phyloP scores from a whole-genome alignment of 768 basidiomycete species.

The Ephemerocybe angulata region DNA sequence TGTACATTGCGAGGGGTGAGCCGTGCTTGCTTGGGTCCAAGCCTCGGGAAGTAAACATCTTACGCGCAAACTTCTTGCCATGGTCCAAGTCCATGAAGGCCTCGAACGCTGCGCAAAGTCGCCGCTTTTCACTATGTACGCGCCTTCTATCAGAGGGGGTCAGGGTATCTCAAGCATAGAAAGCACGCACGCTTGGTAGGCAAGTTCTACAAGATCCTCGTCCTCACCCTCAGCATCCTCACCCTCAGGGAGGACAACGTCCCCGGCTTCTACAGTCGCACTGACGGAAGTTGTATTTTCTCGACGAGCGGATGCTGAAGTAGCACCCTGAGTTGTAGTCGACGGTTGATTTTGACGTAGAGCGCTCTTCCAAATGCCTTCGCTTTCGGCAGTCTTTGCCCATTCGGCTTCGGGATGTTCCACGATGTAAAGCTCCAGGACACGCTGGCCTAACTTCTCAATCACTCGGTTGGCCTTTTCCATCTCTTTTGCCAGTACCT shows the following conservation, averaged over 20 bases:
- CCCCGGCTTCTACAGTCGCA: too few relatives aligned
- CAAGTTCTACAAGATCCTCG: neutral
- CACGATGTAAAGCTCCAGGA: constrained; percentile 12
- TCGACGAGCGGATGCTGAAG: too few relatives aligned
- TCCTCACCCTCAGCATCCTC: neutral
- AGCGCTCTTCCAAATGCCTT: neutral
- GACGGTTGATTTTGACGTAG: neutral
- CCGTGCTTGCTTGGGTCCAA: neutral
- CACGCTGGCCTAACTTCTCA: constrained; percentile 17
- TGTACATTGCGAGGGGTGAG: neutral
- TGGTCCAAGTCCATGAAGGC: neutral
- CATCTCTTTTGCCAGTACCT: constrained; percentile 27
- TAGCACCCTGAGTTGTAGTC: neutral
- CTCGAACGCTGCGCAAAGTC: neutral
- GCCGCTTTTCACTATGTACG: neutral
- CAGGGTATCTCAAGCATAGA: neutral
- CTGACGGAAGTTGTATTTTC: too few relatives aligned
- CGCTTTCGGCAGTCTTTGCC: neutral
- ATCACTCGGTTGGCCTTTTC: constrained; percentile 17
- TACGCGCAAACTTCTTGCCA: neutral
- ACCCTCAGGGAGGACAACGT: too few relatives aligned
- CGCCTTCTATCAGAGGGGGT: too few relatives aligned
- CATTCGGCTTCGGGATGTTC: neutral
- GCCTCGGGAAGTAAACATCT: neutral
- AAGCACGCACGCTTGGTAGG: neutral